Conservation (phyloP, 164 flowering plant genomes). For the Magnolia officinalis region DNA sequence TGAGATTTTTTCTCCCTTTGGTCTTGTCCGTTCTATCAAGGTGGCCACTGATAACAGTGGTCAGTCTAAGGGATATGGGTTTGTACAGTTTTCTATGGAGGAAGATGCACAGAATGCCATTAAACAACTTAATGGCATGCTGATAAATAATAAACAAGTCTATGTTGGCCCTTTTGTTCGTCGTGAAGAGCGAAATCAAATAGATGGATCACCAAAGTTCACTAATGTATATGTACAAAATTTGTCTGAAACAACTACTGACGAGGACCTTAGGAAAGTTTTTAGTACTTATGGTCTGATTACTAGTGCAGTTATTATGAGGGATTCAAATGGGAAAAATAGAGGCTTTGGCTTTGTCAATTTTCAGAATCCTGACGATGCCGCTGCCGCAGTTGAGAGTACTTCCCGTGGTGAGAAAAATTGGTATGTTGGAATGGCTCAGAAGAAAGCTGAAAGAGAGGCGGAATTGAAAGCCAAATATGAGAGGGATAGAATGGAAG, state of each 20-base stretch:
- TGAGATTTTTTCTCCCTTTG: slow-evolving; percentile 65
- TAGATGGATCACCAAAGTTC: slow-evolving; percentile 42
- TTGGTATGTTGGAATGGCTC: slow-evolving; percentile 77
- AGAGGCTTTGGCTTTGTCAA: slow-evolving; percentile 81
- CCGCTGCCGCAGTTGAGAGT: slow-evolving; percentile 62
- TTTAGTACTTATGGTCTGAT: slow-evolving; percentile 57
- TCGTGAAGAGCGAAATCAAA: slow-evolving; percentile 44
- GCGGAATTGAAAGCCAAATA: slow-evolving; percentile 60
- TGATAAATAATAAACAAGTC: slow-evolving; percentile 63
- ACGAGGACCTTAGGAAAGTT: slow-evolving; percentile 56
- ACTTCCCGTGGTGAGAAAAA: slow-evolving; percentile 38
- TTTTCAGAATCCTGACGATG: slow-evolving; percentile 57
- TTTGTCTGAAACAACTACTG: slow-evolving; percentile 46
- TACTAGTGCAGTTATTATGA: slow-evolving; percentile 71
- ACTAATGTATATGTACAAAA: slow-evolving; percentile 79
- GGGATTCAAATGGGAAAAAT: slow-evolving; percentile 61
- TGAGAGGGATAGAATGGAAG: slow-evolving; percentile 52
- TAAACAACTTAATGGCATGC: slow-evolving; percentile 58
- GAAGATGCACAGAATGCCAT: slow-evolving; percentile 66
- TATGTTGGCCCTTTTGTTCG: slow-evolving; percentile 72
- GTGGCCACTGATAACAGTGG: slow-evolving; percentile 60
- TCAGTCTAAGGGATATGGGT: slow-evolving; percentile 69
- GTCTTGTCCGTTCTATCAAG: slow-evolving; percentile 72
- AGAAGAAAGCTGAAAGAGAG: slow-evolving; percentile 66
- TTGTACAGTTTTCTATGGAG: slow-evolving; percentile 69